phyloP scores from a whole-genome alignment of 805 yeast genomes.

The Candida montana region DNA sequence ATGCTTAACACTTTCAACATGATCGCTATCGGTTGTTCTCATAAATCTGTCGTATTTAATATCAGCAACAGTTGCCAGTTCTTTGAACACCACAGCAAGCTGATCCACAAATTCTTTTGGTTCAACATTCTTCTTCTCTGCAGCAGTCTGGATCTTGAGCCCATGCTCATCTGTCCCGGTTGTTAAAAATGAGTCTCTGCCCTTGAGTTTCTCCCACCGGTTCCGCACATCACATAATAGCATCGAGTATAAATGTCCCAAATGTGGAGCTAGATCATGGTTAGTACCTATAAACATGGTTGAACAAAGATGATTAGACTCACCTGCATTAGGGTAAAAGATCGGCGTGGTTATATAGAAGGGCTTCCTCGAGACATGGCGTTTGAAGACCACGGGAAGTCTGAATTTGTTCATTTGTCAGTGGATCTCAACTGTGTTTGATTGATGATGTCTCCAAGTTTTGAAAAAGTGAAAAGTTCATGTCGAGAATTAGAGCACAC shows the following conservation, averaged over 20 bases:
- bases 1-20: conserved; percentile 52
- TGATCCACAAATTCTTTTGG: conserved; percentile 72
- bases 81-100: conserved; percentile 57
- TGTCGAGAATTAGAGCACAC: too few species aligned
- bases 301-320: conserved; percentile 3
- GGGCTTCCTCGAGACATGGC: conserved; percentile 9
- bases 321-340: conserved; percentile 85
- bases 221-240: conserved; percentile 71
- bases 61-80: conserved; percentile 52
- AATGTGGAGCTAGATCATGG: conserved; percentile 55
- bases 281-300: background rate
- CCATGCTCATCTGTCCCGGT: conserved; percentile 99
- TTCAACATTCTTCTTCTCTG: conserved; percentile 43
- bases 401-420: too few species aligned
- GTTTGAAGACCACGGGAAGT: background rate
- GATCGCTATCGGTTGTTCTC: conserved; percentile 86
- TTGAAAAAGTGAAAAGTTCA: too few species aligned
- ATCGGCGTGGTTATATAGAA: conserved; percentile 82
- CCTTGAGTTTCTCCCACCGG: conserved; percentile 59
- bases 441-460: too few species aligned
- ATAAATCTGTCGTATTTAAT: conserved; percentile 72
- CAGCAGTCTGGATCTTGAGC: conserved; percentile 84
- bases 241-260: conserved; percentile 91
- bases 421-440: too few species aligned
- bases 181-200: conserved; percentile 47